phyloP scores from a whole-genome alignment of 768 basidiomycete species.

The Jaapia argillacea region DNA sequence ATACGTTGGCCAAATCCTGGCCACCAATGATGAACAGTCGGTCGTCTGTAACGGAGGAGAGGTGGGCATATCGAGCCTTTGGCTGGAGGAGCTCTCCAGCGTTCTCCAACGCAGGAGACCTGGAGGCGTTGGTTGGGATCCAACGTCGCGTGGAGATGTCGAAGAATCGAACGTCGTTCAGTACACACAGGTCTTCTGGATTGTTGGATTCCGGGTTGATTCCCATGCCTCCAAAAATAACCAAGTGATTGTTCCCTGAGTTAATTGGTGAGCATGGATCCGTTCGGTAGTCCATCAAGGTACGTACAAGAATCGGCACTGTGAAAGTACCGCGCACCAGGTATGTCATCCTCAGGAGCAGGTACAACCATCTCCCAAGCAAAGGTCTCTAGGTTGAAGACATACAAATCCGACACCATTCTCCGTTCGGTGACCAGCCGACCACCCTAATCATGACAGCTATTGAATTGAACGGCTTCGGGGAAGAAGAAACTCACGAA shows the following conservation, averaged over 20 bases:
- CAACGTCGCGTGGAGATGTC: conserved; percentile 64
- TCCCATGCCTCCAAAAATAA: conserved; percentile 95
- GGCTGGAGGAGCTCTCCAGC: conserved; percentile 47
- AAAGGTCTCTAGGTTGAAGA: conserved; percentile 77
- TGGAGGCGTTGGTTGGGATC: conserved; percentile 44
- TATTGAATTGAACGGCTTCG: background rate
- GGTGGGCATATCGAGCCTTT: conserved; percentile 87
- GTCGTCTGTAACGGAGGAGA: conserved; percentile 79
- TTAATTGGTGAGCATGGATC: too few species aligned
- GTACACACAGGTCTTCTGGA: conserved; percentile 79
- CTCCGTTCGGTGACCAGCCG: conserved; percentile 76
- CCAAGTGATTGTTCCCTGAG: conserved; percentile 79
- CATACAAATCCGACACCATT: conserved; percentile 87
- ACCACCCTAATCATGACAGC: conserved; percentile 49
- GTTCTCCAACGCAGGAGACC: conserved; percentile 18
- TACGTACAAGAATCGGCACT: conserved; percentile 74
- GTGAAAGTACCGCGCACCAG: conserved; percentile 90
- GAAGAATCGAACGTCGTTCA: conserved; percentile 88
- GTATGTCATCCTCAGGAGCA: conserved; percentile 56
- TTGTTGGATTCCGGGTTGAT: conserved; percentile 60
- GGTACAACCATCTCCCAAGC: conserved; percentile 66
- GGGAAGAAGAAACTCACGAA: conserved; percentile 45
- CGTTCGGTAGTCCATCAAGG: too few species aligned
- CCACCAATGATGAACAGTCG: conserved; percentile 90
- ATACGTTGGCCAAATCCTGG: conserved; percentile 87